Conservation (phyloP, 371 early-diverging fungal species). For the Batrachochytrium dendrobatidis region DNA sequence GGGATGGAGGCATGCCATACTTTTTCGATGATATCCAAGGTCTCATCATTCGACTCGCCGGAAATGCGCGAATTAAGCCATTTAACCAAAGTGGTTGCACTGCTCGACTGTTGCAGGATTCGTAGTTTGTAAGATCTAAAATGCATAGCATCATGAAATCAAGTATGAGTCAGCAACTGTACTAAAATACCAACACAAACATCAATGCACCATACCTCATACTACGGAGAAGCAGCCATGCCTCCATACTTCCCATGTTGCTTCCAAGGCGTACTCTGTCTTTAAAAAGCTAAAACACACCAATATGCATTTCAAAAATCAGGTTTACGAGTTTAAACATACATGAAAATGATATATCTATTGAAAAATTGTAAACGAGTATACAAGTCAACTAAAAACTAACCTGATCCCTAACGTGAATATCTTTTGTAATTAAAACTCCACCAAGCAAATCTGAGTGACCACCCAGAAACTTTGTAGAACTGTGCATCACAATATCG, state of each 20-base stretch:
- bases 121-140: too few species aligned
- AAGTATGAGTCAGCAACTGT: neutral
- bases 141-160: neutral
- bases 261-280: constrained; percentile 35
- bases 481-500: constrained; percentile 43
- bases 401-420: neutral
- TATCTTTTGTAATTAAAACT: constrained; percentile 31
- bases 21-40: constrained; percentile 13
- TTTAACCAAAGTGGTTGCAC: constrained; percentile 23
- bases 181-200: neutral
- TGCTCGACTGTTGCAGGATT: constrained; percentile 33
- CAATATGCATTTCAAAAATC: too few species aligned
- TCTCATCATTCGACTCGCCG: constrained; percentile 6
- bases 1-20: constrained; percentile 31
- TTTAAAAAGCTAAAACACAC: constrained; percentile 23
- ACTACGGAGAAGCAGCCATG: constrained; percentile 42
- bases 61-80: constrained; percentile 28
- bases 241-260: constrained; percentile 45
- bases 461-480: constrained; percentile 45
- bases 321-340: too few species aligned
- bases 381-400: too few species aligned
- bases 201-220: constrained; percentile 11
- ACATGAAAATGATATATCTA: too few species aligned
- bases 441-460: constrained; percentile 48
- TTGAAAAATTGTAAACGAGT: too few species aligned